These are phyloP conservation scores for Cercospora janseana DNA, from an alignment of 2,329 filamentous ascomycete genomes.

Conservation along the genomic window DNA sequence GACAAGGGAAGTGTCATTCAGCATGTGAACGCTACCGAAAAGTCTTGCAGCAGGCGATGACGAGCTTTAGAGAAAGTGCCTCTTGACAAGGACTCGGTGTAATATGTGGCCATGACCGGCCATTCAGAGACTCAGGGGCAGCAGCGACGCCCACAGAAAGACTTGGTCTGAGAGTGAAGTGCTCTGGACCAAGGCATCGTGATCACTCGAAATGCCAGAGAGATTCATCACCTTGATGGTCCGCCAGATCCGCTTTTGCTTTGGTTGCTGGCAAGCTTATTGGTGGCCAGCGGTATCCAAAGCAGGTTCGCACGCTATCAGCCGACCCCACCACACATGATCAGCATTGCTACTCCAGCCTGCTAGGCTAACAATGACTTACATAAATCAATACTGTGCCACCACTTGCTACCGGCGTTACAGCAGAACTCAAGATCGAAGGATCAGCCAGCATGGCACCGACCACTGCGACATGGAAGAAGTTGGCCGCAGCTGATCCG, in stretches of 20 bases:
- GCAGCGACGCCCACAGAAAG: too few species aligned
- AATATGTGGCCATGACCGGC: too few species aligned
- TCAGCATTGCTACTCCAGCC: not conserved
- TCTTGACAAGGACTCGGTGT: too few species aligned
- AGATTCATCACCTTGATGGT: conserved; percentile 11
- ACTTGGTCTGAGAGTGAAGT: too few species aligned
- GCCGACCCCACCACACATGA: conserved; percentile 12
- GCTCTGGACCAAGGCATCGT: too few species aligned
- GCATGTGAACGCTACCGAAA: too few species aligned
- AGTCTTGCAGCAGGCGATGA: too few species aligned
- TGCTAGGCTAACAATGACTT: not conserved
- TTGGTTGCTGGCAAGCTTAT: not conserved
- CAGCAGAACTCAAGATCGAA: not conserved
- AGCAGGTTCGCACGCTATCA: conserved; percentile 3
- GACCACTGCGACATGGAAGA: conserved; percentile 36
- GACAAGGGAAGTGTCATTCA: too few species aligned
- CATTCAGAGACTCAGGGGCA: too few species aligned
- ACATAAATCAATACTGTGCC: conserved; percentile 2
- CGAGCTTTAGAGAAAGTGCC: too few species aligned
- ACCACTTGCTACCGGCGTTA: not conserved
- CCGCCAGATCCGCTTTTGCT: not conserved
- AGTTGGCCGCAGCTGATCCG: conserved; percentile 36
- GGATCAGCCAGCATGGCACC: conserved; percentile 6
- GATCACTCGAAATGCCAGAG: too few species aligned
- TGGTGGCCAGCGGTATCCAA: not conserved